These are phyloP conservation scores for Periglandula ipomoeae DNA, from an alignment of 2,329 filamentous ascomycete species.

Conservation along the genomic window DNA sequence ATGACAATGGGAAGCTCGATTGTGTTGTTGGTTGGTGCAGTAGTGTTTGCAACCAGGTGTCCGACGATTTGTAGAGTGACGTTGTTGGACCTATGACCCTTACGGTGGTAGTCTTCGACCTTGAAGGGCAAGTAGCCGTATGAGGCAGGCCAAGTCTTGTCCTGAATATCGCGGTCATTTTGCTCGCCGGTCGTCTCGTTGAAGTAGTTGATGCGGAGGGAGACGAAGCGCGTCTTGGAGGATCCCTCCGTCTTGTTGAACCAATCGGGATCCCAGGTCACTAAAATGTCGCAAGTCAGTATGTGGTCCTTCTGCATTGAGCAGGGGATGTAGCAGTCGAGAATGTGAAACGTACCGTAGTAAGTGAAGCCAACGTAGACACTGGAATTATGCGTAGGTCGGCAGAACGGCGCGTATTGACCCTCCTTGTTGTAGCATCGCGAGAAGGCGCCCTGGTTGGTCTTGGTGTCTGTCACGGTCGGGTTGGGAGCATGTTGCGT, in stretches of 20 bases:
- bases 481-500: constrained; percentile 35
- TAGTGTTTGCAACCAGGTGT: constrained; percentile 23
- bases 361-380: constrained; percentile 38
- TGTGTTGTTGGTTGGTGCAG: constrained; percentile 29
- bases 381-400: constrained; percentile 32
- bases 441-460: constrained; percentile 38
- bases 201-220: constrained; percentile 31
- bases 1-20: constrained; percentile 31
- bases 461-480: constrained; percentile 28
- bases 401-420: constrained; percentile 41
- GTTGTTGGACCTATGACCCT: constrained; percentile 26
- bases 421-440: constrained; percentile 40
- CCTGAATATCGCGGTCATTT: constrained; percentile 25
- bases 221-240: constrained; percentile 24
- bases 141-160: constrained; percentile 23
- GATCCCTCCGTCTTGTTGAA: constrained; percentile 33
- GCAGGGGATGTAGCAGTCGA: too few relatives aligned
- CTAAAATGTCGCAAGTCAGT: constrained; percentile 23
- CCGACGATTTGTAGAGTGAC: constrained; percentile 36
- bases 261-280: constrained; percentile 47
- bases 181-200: constrained; percentile 28
- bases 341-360: constrained; percentile 33
- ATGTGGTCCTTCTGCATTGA: too few relatives aligned
- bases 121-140: constrained; percentile 41
- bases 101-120: constrained; percentile 25